These are phyloP conservation scores for Lipomyces japonicus DNA, from an alignment of 805 yeast species.

Conservation along the genomic window DNA sequence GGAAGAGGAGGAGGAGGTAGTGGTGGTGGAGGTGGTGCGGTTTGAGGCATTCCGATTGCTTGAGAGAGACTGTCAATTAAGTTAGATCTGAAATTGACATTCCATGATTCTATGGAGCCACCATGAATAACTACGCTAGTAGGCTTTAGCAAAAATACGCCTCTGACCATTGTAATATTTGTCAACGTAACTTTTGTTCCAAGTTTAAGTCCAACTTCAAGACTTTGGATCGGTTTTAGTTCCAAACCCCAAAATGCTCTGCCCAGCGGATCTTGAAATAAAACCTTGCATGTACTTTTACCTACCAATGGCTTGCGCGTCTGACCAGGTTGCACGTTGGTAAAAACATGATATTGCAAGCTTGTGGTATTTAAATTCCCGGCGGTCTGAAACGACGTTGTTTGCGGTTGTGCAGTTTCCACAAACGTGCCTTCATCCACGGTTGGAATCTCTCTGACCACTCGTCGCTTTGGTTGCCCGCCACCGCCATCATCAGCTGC, in stretches of 20 bases:
- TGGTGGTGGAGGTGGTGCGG: background rate
- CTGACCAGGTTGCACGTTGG: background rate
- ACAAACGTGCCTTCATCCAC: background rate
- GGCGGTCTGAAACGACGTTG: background rate
- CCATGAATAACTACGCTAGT: conserved; percentile 14
- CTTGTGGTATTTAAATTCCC: background rate
- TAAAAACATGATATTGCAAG: conserved; percentile 1
- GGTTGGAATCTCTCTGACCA: conserved; percentile 11
- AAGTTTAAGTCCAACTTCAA: conserved; percentile 20
- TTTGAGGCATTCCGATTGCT: background rate
- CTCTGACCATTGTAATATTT: conserved; percentile 2
- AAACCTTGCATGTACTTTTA: conserved; percentile 17
- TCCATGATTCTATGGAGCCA: conserved; percentile 21
- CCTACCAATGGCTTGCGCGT: conserved; percentile 9
- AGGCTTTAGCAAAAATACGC: conserved; percentile 19
- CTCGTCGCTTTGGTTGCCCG: conserved; percentile 2
- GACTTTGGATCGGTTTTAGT: conserved; percentile 5
- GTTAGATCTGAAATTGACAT: conserved; percentile 3
- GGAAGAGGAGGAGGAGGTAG: too few species aligned
- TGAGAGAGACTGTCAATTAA: background rate
- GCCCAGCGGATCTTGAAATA: conserved; percentile 24
- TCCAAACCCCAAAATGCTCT: conserved; percentile 21
- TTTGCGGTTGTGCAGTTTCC: background rate
- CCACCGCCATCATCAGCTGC: conserved; percentile 1
- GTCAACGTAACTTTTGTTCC: conserved; percentile 16